Base-by-base conservation (phyloP, 164 flowering plant genomes). In the Magnolia changhungtana region DNA sequence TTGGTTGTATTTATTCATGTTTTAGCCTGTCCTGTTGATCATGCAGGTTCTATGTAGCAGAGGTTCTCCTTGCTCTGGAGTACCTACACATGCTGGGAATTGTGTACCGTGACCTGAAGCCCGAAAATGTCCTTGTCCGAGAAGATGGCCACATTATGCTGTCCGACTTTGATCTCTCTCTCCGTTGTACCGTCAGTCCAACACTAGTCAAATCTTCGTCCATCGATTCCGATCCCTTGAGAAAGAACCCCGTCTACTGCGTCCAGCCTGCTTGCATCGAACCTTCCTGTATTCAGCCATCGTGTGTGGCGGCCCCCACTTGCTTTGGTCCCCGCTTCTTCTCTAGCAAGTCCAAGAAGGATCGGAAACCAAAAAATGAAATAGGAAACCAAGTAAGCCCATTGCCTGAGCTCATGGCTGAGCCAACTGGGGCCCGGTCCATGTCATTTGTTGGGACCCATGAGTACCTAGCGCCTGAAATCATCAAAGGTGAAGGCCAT, bases 391-490 rank as follows among this genome's bases (percentile, higher is more conserved):
- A 91, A 81, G 93, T 91, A 51, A 89, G 89, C 69, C 94, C 96
- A n/a, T 81, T 92, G 67, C 98, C 98, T 1, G 98, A 93, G 86
- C 91, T 93, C 69, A 84, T 93, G 8, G 98, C 96, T 10, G 98
- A 93, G 79, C 98, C 98, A 59, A 91, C 95, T 5, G 89, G 86
- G 27, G 96, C 98, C 16, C 88, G 96, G 45, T 93, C 98, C 0
- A 92, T 93, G 98, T 93, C 98, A 23, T 93, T 93, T 83, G 96
- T 93, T 49, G 98, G 98, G 49, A 93, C 98, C 19, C 98, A 93
- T 68, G 98, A 93, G 75, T 93, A 93, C 78, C 78, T 93, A 72
- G 98, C 98, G 1, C 98, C 98, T 10, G 96, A 93, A 81, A 93
- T 93, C 58, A 90, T 94, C 81, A 94, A 92, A 83, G 98, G 98